Conservation (phyloP, 306 rosid genomes). For the Ammopiptanthus mongolicus region DNA sequence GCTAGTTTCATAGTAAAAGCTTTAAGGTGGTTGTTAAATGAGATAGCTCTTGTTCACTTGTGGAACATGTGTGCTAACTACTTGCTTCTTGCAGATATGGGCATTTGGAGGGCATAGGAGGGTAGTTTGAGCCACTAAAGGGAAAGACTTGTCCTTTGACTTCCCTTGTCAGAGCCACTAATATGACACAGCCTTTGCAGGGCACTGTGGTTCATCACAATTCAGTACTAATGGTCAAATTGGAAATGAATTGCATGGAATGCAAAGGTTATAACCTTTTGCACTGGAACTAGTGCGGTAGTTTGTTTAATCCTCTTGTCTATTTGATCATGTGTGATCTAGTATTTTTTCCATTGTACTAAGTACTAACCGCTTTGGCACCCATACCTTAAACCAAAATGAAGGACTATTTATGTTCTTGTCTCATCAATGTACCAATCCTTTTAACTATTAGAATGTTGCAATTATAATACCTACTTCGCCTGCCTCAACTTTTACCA, state of each 20-base stretch:
- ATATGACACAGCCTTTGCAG: neutral
- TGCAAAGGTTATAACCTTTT: slow-evolving; percentile 2
- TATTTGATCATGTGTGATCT: slow-evolving; percentile 22
- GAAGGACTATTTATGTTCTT: slow-evolving; percentile 10
- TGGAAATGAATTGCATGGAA: slow-evolving; percentile 12
- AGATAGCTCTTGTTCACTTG: neutral
- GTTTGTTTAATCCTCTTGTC: slow-evolving; percentile 7
- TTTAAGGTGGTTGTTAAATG: neutral
- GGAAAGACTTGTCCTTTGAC: neutral
- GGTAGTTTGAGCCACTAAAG: slow-evolving; percentile 2
- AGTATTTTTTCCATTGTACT: slow-evolving; percentile 12
- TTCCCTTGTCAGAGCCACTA: neutral
- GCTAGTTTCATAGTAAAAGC: neutral
- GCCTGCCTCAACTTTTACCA: neutral
- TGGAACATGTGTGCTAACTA: neutral
- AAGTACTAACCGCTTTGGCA: neutral
- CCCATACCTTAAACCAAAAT: slow-evolving; percentile 19
- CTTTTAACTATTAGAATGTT: neutral
- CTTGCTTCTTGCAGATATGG: slow-evolving; percentile 31
- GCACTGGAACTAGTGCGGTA: slow-evolving; percentile 11
- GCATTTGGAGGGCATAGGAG: slow-evolving; percentile 43
- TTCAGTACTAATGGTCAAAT: neutral
- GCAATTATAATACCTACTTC: neutral
- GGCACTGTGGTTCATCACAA: neutral
- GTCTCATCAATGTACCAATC: neutral